These are phyloP conservation scores for Solanum chilense DNA, from an alignment of 257 asterid species.

Conservation along the genomic window DNA sequence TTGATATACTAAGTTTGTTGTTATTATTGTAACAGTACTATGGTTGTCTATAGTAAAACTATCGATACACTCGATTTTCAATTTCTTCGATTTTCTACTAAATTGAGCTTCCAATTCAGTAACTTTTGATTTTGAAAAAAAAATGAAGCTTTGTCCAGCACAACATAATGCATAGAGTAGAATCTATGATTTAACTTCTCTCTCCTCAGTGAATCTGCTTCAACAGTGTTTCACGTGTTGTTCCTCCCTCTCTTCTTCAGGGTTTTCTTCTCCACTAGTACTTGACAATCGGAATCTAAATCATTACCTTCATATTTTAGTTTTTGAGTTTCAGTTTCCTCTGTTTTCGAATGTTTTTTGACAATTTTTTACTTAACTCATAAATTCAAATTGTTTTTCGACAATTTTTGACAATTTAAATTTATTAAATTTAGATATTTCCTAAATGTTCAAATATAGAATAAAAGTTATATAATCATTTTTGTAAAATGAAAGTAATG, in stretches of 20 bases:
- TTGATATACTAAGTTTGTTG: not conserved
- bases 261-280: not conserved
- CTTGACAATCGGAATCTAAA: not conserved
- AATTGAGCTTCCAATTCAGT: constrained; percentile 30
- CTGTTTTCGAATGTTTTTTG: too few relatives aligned
- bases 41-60: constrained; percentile 18
- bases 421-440: not conserved
- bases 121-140: constrained; percentile 44
- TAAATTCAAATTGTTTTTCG: too few relatives aligned
- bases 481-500: not conserved
- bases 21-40: not conserved
- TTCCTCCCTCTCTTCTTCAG: constrained; percentile 55
- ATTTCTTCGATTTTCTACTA: not conserved
- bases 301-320: not conserved
- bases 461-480: not conserved
- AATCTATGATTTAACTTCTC: constrained; percentile 83
- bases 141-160: constrained; percentile 81
- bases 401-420: too few relatives aligned
- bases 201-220: constrained; percentile 75
- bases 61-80: constrained; percentile 19
- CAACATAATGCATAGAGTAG: constrained; percentile 69
- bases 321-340: too few relatives aligned
- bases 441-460: not conserved
- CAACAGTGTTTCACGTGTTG: constrained; percentile 27
- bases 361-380: too few relatives aligned